Evolutionary conservation across 306 rosid species (phyloP).

Genomic region (Cyamopsis tetragonoloba): DNA sequence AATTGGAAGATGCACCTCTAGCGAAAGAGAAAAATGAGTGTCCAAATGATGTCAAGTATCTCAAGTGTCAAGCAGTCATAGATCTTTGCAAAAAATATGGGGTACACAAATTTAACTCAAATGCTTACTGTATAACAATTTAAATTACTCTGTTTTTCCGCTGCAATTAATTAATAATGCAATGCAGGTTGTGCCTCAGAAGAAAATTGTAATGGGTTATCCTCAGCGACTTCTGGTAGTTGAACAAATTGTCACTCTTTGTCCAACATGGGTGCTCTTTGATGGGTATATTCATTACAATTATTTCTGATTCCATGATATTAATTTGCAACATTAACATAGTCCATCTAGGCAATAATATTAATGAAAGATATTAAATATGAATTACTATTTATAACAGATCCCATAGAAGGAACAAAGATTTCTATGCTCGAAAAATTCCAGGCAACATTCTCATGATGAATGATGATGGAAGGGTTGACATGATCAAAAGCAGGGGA

Average conservation of each 20-base stretch:
- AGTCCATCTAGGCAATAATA: too few relatives aligned
- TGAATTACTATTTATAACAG: constrained; percentile 22
- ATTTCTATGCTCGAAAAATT: constrained; percentile 35
- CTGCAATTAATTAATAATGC: neutral
- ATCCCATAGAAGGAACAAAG: constrained; percentile 38
- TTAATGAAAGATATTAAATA: too few relatives aligned
- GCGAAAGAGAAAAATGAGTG: constrained; percentile 24
- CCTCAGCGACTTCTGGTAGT: constrained; percentile 33
- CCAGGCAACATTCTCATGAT: constrained; percentile 53
- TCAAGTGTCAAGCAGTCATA: constrained; percentile 37
- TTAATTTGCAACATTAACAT: neutral
- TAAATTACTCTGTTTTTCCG: neutral
- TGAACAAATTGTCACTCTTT: constrained; percentile 39
- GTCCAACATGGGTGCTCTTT: constrained; percentile 41
- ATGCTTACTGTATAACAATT: neutral
- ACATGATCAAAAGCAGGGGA: constrained; percentile 33
- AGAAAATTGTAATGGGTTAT: constrained; percentile 56
- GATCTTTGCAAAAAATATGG: constrained; percentile 49
- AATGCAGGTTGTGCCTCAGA: constrained; percentile 46
- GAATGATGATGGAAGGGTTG: constrained; percentile 46
- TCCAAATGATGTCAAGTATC: constrained; percentile 36
- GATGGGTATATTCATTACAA: constrained; percentile 37
- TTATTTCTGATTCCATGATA: neutral
- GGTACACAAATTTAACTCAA: constrained; percentile 19
- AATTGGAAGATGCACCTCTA: constrained; percentile 27